Evolutionary conservation across 2,329 filamentous ascomycete species (phyloP).

Genomic region (Arthrinium puccinioides): DNA sequence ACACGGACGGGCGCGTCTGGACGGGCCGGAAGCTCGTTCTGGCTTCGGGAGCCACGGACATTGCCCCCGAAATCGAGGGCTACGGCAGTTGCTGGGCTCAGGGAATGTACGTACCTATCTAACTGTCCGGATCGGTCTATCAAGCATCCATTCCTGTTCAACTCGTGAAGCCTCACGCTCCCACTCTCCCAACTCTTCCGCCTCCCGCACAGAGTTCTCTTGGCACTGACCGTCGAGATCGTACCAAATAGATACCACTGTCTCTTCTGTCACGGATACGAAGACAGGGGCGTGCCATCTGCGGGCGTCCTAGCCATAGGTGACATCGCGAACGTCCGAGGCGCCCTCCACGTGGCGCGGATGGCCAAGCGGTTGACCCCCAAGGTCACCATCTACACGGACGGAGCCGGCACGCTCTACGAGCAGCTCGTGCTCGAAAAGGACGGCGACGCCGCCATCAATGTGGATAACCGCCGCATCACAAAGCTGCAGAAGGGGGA

Average conservation of each 20-base stretch:
- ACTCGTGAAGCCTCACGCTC: too few species aligned
- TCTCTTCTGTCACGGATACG: constrained; percentile 53
- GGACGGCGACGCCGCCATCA: constrained; percentile 7
- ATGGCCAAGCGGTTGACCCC: constrained; percentile 36
- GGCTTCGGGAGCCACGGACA: constrained; percentile 45
- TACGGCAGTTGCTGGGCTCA: constrained; percentile 48
- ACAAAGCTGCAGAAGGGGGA: background rate
- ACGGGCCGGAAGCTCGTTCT: constrained; percentile 46
- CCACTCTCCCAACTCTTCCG: too few species aligned
- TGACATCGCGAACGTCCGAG: constrained; percentile 18
- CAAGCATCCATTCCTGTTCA: too few species aligned
- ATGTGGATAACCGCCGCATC: constrained; percentile 5
- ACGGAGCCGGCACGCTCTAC: constrained; percentile 29
- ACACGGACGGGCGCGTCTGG: constrained; percentile 34
- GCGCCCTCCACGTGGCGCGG: constrained; percentile 31
- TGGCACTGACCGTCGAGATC: too few species aligned
- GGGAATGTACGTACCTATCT: constrained; percentile 35
- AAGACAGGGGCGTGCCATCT: constrained; percentile 40
- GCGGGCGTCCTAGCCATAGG: constrained; percentile 39
- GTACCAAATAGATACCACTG: constrained; percentile 43
- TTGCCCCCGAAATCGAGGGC: constrained; percentile 41
- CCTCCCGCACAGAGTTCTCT: too few species aligned
- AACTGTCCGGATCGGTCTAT: too few species aligned
- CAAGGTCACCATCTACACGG: constrained; percentile 43
- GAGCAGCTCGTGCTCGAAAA: constrained; percentile 9